A percentile compares a stretch with the other conserved stretches of the same genome.
phyloP scores from a whole-genome alignment of 768 basidiomycete species.

The Phallus indusiatus region DNA sequence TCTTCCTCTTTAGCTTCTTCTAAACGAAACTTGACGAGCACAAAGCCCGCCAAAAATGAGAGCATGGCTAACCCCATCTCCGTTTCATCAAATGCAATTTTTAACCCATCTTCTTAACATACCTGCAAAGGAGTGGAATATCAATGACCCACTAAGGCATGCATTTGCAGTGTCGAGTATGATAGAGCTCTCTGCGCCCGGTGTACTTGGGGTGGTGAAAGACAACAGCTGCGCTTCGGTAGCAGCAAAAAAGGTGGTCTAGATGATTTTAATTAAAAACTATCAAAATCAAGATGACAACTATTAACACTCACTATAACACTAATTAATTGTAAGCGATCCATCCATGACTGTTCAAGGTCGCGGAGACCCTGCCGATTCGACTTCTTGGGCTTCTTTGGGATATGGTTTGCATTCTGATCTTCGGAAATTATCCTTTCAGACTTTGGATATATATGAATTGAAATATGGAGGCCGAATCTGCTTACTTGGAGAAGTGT shows the following conservation, averaged over 20 bases:
- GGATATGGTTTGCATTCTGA: no score
- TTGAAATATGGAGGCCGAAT: no score
- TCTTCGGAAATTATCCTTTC: no score
- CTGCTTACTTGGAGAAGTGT: no score
- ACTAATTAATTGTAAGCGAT: conserved; percentile 49
- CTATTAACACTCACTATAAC: conserved; percentile 36
- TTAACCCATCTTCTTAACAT: conserved; percentile 10
- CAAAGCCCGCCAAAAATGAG: conserved; percentile 47
- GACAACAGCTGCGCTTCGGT: conserved; percentile 45
- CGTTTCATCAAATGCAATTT: background rate
- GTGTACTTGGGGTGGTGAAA: conserved; percentile 26
- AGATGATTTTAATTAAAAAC: background rate
- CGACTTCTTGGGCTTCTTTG: no score
- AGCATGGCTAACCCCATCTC: conserved; percentile 24
- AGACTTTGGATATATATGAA: no score
- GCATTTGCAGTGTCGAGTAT: conserved; percentile 28
- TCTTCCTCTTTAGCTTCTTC: conserved; percentile 39
- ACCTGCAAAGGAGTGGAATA: conserved; percentile 47
- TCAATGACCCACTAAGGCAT: conserved; percentile 40
- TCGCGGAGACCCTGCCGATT: conserved; percentile 32
- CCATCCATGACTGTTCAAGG: conserved; percentile 53
- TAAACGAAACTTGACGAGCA: conserved; percentile 45
- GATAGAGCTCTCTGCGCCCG: conserved; percentile 5
- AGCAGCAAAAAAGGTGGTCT: conserved; percentile 58
- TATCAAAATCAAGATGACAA: background rate